Percentiles rank a stretch among this genome's conserved stretches.
These are phyloP conservation scores for Phylloporus arenicola DNA, from an alignment of 768 basidiomycete species.

Conservation along the genomic window DNA sequence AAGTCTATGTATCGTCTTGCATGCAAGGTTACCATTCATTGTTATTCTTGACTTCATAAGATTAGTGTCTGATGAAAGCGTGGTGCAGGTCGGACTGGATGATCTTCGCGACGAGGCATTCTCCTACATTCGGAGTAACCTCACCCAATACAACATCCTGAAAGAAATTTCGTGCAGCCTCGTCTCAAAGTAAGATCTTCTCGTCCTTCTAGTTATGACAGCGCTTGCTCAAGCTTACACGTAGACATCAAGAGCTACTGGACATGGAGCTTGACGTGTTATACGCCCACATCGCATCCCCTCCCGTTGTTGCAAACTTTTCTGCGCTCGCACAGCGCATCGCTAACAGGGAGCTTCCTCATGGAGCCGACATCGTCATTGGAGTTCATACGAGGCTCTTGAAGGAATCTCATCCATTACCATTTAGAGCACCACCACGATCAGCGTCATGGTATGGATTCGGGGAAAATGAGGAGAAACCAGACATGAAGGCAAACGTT, in stretches of 20 bases:
- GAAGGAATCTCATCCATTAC: slow-evolving; percentile 1
- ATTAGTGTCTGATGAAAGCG: not conserved
- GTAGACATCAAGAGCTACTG: slow-evolving; percentile 11
- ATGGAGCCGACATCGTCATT: slow-evolving; percentile 18
- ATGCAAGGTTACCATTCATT: slow-evolving; percentile 25
- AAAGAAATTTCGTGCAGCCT: slow-evolving; percentile 19
- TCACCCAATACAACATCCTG: slow-evolving; percentile 21
- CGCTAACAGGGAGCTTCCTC: slow-evolving; percentile 15
- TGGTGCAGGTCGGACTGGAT: slow-evolving; percentile 17
- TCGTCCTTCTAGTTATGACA: not conserved
- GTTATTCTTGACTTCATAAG: not conserved
- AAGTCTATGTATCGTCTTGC: slow-evolving; percentile 45
- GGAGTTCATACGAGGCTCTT: slow-evolving; percentile 17
- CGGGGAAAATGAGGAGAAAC: too few relatives aligned
- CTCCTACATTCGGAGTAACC: slow-evolving; percentile 9
- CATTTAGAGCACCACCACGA: not conserved
- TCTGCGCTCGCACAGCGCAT: slow-evolving; percentile 13
- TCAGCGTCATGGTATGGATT: not conserved
- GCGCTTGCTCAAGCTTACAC: too few relatives aligned
- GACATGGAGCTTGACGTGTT: slow-evolving; percentile 21
- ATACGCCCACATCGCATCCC: slow-evolving; percentile 14
- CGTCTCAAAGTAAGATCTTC: slow-evolving; percentile 10
- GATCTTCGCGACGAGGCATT: slow-evolving; percentile 14
- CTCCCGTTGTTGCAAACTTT: slow-evolving; percentile 9
- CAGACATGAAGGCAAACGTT: not conserved